Percentiles rank a stretch among this genome's conserved stretches.
phyloP scores from a whole-genome alignment of 345 rosid genomes.

The Sonneratia alba region DNA sequence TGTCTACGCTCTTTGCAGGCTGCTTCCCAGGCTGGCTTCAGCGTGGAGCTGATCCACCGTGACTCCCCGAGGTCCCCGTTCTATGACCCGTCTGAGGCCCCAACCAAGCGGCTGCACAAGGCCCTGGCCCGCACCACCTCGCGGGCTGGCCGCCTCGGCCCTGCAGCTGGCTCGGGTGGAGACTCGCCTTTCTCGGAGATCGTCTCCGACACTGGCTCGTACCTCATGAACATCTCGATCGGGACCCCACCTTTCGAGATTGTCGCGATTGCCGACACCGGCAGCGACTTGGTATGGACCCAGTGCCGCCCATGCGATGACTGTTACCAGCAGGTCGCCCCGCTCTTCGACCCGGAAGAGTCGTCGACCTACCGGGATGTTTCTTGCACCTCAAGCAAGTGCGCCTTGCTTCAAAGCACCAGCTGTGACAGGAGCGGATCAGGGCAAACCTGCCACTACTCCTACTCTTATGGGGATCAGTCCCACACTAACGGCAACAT shows the following conservation, averaged over 20 bases:
- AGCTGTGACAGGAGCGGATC: background rate
- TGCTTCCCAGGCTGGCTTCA: constrained; percentile 4
- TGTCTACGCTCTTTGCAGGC: background rate
- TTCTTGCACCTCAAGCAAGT: constrained; percentile 7
- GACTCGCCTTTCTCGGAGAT: background rate
- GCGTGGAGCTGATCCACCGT: constrained; percentile 20
- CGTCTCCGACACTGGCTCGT: constrained; percentile 3
- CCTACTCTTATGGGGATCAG: constrained; percentile 9
- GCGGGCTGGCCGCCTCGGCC: constrained; percentile 1
- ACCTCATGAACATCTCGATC: constrained; percentile 22
- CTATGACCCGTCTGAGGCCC: constrained; percentile 15
- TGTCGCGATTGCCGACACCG: constrained; percentile 22
- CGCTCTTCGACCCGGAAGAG: constrained; percentile 13
- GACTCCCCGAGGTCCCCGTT: constrained; percentile 25
- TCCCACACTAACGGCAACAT: constrained; percentile 10
- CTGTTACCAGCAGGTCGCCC: constrained; percentile 17
- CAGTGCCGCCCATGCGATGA: constrained; percentile 26
- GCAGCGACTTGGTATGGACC: constrained; percentile 33
- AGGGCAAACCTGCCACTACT: constrained; percentile 7
- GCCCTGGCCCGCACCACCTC: constrained; percentile 6
- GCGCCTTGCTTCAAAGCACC: background rate
- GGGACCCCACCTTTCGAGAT: constrained; percentile 14
- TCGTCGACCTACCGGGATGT: constrained; percentile 13
- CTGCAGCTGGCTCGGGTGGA: background rate
- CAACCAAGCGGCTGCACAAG: background rate